Base-by-base conservation (phyloP, 2,329 filamentous ascomycete genomes). In the Trichoderma polysporum region DNA sequence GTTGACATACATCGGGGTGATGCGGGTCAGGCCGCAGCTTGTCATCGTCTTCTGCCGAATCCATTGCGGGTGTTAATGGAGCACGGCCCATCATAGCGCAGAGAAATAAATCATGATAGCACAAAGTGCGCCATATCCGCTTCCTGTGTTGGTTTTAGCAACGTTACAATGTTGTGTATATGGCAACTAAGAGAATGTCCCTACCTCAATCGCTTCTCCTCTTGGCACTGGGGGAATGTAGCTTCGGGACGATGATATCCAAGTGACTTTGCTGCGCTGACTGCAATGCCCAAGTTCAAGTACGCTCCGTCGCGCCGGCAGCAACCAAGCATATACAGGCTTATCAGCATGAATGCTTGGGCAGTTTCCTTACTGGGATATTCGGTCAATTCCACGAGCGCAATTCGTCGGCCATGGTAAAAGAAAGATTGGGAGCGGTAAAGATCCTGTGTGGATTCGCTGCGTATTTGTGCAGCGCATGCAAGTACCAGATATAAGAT, bases 391-490 rank as follows among this genome's bases (percentile, higher is more conserved):
- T 60, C 41, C 13, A 49, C 12, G 19, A 60, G 57, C 29, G 57
- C 57, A n/a, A 60, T 60, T 25, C 57, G 57, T n/a, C 57, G 41
- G 6, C 57, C 57, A 31, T 60, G 57, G 1, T 49, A 60, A 25
- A 60, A 60, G 57, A 60, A 60, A n/a, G 57, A 60, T 17, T 35
- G 57, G 22, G 41, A 49, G 29, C 57, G 57, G 10, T 49, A 29
- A 2, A 10, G 9, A 13, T 60, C 57, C 17, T 35, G 41, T 29
- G 57, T 13, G 9, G 57, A 60, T 33, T 35, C 29, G 19, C 57
- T 49, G 3, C 57, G 57, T 12, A n/a, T 17, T 49, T 49, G 41
- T 25, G 57, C 41, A 6, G 57, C 57, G 4, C 22, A 49, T 2
- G 57, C 57, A 60, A 60, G 57, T 12, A 60, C 57, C 6, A 60